Evolutionary conservation across 2,329 filamentous ascomycete genomes (phyloP).

Genomic region (Hirsutella rhossiliensis): DNA sequence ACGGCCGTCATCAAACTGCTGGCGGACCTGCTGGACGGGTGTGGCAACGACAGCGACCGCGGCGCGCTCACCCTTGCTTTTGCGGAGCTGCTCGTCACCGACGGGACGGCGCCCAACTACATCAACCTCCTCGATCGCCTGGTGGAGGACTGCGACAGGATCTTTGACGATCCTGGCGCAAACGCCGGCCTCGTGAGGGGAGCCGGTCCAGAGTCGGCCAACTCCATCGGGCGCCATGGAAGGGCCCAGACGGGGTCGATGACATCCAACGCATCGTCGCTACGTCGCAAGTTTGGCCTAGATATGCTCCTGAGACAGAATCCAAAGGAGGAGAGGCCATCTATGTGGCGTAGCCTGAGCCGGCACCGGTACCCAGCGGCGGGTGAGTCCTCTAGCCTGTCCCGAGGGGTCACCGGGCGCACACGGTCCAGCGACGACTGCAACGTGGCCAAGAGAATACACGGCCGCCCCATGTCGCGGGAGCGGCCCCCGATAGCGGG

Average conservation of each 20-base stretch:
- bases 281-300: constrained; percentile 75
- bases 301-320: constrained; percentile 65
- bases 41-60: constrained; percentile 80
- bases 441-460: constrained; percentile 28
- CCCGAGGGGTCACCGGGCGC: constrained; percentile 53
- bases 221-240: constrained; percentile 35
- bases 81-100: constrained; percentile 70
- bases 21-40: constrained; percentile 78
- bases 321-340: constrained; percentile 64
- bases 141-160: constrained; percentile 76
- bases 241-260: constrained; percentile 62
- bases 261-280: constrained; percentile 75
- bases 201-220: constrained; percentile 23
- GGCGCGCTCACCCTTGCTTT: constrained; percentile 83
- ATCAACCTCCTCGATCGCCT: constrained; percentile 82
- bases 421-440: constrained; percentile 67
- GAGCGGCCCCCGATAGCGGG: constrained; percentile 50
- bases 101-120: constrained; percentile 67
- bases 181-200: constrained; percentile 24
- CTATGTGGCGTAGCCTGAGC: constrained; percentile 79
- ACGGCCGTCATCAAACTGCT: constrained; percentile 75
- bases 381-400: constrained; percentile 50
- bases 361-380: constrained; percentile 56
- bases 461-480: constrained; percentile 39
- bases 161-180: constrained; percentile 58